These are phyloP conservation scores for Leccinellum albellum DNA, from an alignment of 768 basidiomycete species.

Conservation along the genomic window DNA sequence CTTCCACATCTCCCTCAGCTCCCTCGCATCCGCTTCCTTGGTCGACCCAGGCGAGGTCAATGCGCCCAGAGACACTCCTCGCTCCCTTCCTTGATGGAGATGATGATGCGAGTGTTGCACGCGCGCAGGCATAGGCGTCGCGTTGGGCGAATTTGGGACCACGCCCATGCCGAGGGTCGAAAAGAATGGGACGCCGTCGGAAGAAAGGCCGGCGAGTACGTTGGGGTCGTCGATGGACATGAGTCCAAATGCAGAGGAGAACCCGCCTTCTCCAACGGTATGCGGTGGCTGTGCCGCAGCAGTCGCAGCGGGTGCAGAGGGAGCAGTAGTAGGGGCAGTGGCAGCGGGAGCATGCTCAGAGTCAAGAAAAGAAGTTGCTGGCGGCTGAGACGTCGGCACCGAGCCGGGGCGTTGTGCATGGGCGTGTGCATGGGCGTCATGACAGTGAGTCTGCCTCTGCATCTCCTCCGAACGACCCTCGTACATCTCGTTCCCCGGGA, in stretches of 20 bases:
- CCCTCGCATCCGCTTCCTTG: conserved; percentile 40
- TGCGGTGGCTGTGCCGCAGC: conserved; percentile 12
- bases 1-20: conserved; percentile 71
- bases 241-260: conserved; percentile 66
- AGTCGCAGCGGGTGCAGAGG: not conserved
- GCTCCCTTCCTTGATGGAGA: conserved; percentile 16
- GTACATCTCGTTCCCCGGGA: conserved; percentile 27
- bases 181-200: conserved; percentile 65
- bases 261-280: conserved; percentile 34
- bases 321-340: not conserved
- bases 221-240: conserved; percentile 75
- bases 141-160: conserved; percentile 39
- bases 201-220: conserved; percentile 57
- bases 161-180: conserved; percentile 27
- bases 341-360: not conserved
- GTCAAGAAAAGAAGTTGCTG: conserved; percentile 6
- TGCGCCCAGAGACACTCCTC: conserved; percentile 24
- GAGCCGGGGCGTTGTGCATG: conserved; percentile 12
- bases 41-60: conserved; percentile 28
- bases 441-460: conserved; percentile 17
- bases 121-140: conserved; percentile 44
- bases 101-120: conserved; percentile 17
- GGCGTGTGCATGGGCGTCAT: conserved; percentile 3
- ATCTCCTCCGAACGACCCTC: conserved; percentile 29
- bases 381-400: conserved; percentile 10